Conservation (phyloP, 192 early-diverging fungal genomes). For the Gonapodya sp. region DNA sequence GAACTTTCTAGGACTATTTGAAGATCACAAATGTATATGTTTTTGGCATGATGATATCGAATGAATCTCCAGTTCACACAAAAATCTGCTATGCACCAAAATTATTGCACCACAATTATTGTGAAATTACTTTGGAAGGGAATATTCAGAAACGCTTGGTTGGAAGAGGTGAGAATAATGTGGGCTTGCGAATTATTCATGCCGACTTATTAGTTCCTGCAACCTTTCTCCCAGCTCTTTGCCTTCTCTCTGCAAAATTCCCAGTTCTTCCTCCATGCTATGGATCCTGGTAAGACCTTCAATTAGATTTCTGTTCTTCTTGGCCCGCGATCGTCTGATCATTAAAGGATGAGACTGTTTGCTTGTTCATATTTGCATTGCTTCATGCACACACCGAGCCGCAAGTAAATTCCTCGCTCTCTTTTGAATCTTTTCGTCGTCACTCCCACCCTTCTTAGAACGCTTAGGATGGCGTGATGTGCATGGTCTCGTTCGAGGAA, state of each 20-base stretch:
- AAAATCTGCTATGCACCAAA: too few species aligned
- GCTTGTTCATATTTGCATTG: not conserved
- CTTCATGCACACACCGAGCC: not conserved
- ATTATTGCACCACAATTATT: too few species aligned
- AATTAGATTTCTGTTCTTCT: not conserved
- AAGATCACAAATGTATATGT: too few species aligned
- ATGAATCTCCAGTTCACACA: too few species aligned
- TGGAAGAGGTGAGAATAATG: not conserved
- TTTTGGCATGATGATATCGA: too few species aligned
- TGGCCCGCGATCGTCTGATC: not conserved
- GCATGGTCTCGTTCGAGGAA: too few species aligned
- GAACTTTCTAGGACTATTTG: too few species aligned
- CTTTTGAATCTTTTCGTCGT: not conserved
- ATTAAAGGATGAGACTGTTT: not conserved
- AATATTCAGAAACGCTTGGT: too few species aligned
- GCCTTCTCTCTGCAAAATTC: not conserved
- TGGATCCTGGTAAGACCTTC: not conserved
- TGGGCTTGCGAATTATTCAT: not conserved
- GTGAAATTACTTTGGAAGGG: too few species aligned
- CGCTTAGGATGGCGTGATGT: too few species aligned
- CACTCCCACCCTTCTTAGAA: not conserved
- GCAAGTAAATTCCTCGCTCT: not conserved
- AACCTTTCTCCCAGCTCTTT: not conserved
- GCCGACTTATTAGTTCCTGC: not conserved
- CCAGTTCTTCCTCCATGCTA: not conserved